Conservation (phyloP, 208 protist genomes). For the Leishmania braziliensis region DNA sequence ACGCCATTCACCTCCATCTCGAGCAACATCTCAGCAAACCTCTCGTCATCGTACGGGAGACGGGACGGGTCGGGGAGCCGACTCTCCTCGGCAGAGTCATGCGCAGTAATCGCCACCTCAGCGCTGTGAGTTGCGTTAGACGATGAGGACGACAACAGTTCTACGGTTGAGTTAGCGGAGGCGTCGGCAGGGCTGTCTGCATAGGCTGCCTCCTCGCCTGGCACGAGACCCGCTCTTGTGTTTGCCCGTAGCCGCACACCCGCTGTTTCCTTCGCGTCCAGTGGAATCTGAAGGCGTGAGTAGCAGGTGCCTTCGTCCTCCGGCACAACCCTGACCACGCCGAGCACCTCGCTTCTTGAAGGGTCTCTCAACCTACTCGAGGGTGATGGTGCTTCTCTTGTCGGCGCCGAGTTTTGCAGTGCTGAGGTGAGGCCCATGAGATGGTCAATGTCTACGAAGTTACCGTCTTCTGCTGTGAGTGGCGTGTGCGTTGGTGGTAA, state of each 20-base stretch:
- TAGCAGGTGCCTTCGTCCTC: slow-evolving; percentile 43
- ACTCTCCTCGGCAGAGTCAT: background rate
- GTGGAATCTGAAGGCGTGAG: slow-evolving; percentile 62
- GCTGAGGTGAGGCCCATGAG: background rate
- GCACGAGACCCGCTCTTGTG: slow-evolving; percentile 38
- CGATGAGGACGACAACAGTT: background rate
- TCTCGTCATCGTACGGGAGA: slow-evolving; percentile 88
- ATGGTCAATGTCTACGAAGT: slow-evolving; percentile 62
- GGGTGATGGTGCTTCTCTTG: background rate
- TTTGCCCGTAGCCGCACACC: slow-evolving; percentile 28
- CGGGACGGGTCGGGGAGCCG: slow-evolving; percentile 18
- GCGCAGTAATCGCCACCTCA: no score
- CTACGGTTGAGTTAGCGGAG: background rate
- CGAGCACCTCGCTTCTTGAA: slow-evolving; percentile 32
- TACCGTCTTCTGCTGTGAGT: slow-evolving; percentile 17
- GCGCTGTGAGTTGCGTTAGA: background rate
- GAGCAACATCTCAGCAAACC: slow-evolving; percentile 84
- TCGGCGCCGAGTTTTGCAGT: background rate
- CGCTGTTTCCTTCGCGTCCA: slow-evolving; percentile 23
- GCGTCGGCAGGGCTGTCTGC: slow-evolving; percentile 3
- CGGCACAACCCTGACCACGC: slow-evolving; percentile 33
- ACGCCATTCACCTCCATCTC: slow-evolving; percentile 90
- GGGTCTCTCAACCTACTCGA: background rate
- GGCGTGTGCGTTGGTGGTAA: background rate
- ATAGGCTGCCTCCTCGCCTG: slow-evolving; percentile 32